Conservation (phyloP, 331 rosid species). For the Malus hybrid region DNA sequence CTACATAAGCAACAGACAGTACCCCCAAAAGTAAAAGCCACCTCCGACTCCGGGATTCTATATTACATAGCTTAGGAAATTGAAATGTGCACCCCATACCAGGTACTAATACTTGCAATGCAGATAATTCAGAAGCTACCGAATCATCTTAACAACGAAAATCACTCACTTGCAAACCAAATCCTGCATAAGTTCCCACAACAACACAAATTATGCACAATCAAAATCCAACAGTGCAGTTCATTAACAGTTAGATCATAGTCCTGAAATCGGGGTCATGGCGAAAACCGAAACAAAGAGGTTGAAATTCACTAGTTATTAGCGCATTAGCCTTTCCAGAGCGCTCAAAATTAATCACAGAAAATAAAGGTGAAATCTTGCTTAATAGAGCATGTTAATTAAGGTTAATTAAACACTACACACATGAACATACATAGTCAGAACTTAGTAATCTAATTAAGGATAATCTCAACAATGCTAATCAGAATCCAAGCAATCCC, state of each 20-base stretch:
- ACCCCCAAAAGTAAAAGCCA: slow-evolving; percentile 51
- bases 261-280: neutral
- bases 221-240: neutral
- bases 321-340: neutral
- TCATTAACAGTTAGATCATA: neutral
- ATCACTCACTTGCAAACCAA: neutral
- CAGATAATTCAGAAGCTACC: neutral
- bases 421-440: neutral
- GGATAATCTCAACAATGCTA: neutral
- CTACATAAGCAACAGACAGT: slow-evolving; percentile 49
- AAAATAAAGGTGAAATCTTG: neutral
- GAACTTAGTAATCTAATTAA: neutral
- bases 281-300: neutral
- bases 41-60: slow-evolving; percentile 40
- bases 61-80: slow-evolving; percentile 29
- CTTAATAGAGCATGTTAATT: neutral
- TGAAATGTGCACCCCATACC: slow-evolving; percentile 27
- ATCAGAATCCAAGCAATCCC: neutral
- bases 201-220: neutral
- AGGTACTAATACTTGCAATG: neutral
- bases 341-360: neutral
- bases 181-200: slow-evolving; percentile 13
- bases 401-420: neutral
- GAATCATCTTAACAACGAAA: neutral
- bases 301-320: neutral